phyloP scores from a whole-genome alignment of 2,329 filamentous ascomycete genomes.

The Fusarium pseudograminearum region DNA sequence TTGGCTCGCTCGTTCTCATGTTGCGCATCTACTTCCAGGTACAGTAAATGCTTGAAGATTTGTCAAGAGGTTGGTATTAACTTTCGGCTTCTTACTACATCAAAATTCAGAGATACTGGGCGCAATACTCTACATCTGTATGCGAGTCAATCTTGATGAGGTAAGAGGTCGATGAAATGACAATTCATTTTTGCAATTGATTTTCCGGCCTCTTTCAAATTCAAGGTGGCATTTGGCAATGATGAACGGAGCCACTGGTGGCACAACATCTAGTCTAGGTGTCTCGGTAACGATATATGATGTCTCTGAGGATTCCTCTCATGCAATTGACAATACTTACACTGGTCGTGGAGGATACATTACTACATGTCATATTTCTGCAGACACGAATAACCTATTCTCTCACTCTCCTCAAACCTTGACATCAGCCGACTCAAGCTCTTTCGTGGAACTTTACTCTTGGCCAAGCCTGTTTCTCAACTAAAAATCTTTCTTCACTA shows the following conservation, averaged over 20 bases:
- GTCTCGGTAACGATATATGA: background rate
- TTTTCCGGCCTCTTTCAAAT: background rate
- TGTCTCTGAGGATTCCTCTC: no score
- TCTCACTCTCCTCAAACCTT: background rate
- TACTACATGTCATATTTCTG: background rate
- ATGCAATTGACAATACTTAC: background rate
- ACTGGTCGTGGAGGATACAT: background rate
- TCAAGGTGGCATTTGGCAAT: background rate
- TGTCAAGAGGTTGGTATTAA: background rate
- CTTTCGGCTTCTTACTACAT: background rate
- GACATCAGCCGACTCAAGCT: background rate
- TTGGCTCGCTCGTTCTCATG: background rate
- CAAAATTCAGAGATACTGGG: background rate
- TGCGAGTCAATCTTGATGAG: background rate
- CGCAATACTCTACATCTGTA: background rate
- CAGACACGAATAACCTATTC: background rate
- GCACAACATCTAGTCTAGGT: background rate
- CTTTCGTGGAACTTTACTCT: background rate
- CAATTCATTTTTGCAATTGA: background rate
- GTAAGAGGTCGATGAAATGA: background rate
- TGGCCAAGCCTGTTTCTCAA: background rate
- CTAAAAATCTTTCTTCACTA: background rate
- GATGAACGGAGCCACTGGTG: background rate
- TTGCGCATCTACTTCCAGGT: background rate
- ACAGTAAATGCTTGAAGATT: background rate